Evolutionary conservation across 2,329 filamentous ascomycete genomes (phyloP).

Genomic region (Ilyonectria mors-panacis): DNA sequence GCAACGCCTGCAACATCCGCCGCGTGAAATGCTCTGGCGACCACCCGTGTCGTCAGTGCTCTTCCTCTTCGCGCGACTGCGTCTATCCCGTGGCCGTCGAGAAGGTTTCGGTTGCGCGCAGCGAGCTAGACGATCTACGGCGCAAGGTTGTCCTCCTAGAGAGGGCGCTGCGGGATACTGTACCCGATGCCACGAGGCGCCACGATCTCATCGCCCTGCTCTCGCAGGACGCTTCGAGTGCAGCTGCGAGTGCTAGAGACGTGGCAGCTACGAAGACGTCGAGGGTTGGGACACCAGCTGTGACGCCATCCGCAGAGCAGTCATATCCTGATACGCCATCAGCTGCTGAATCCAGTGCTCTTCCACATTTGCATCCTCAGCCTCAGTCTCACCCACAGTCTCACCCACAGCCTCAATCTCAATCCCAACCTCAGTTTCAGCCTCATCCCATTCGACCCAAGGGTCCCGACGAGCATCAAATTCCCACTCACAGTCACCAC

Average conservation of each 20-base stretch:
- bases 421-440: conserved; percentile 2
- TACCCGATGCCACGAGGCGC: conserved; percentile 54
- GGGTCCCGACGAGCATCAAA: conserved; percentile 8
- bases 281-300: not conserved
- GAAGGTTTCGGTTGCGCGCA: conserved; percentile 59
- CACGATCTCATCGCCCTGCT: conserved; percentile 52
- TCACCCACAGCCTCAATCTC: conserved; percentile 29
- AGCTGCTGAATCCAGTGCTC: not conserved
- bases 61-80: conserved; percentile 60
- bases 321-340: conserved; percentile 1
- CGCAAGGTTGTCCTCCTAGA: conserved; percentile 59
- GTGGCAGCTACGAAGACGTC: not conserved
- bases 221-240: conserved; percentile 41
- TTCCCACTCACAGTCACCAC: conserved; percentile 27
- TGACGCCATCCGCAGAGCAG: conserved; percentile 5
- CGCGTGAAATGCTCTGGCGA: conserved; percentile 68
- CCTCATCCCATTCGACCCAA: conserved; percentile 14
- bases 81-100: conserved; percentile 62
- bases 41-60: conserved; percentile 63
- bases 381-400: conserved; percentile 23
- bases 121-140: conserved; percentile 59
- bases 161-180: conserved; percentile 54
- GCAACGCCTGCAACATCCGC: conserved; percentile 68
- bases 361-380: conserved; percentile 23
- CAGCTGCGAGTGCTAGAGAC: conserved; percentile 21